These are phyloP conservation scores for Lathyrus tuberosus DNA, from an alignment of 306 rosid species.

Conservation along the genomic window DNA sequence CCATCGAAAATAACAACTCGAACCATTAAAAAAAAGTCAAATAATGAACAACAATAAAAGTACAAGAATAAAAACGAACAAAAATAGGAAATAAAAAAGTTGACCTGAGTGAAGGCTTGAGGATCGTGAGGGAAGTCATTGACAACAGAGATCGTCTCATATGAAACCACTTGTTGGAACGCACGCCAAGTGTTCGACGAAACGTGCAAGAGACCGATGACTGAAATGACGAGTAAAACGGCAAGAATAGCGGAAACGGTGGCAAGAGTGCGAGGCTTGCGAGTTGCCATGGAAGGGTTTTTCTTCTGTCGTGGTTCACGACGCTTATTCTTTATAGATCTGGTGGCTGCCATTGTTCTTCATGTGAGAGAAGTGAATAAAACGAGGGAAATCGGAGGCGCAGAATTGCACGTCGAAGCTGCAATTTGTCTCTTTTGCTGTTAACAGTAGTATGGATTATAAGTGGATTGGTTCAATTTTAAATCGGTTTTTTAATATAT, in stretches of 20 bases:
- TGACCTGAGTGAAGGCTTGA: constrained; percentile 89
- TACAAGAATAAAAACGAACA: background rate
- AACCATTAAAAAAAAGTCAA: background rate
- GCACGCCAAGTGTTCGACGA: constrained; percentile 49
- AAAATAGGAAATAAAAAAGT: background rate
- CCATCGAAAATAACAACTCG: background rate
- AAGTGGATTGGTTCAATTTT: no score
- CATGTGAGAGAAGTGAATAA: constrained; percentile 39
- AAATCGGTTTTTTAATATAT: no score
- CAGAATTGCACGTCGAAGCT: constrained; percentile 12
- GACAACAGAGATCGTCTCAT: constrained; percentile 64
- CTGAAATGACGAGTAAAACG: constrained; percentile 38
- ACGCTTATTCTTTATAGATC: constrained; percentile 58
- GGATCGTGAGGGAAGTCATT: constrained; percentile 87
- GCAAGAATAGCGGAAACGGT: constrained; percentile 42
- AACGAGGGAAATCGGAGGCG: constrained; percentile 20
- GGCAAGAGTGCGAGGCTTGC: constrained; percentile 21
- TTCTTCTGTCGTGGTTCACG: constrained; percentile 43
- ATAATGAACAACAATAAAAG: background rate
- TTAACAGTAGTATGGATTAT: no score
- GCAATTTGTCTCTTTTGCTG: background rate
- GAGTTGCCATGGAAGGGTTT: constrained; percentile 56
- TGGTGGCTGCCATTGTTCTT: constrained; percentile 50
- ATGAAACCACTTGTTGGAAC: constrained; percentile 20
- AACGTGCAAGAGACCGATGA: constrained; percentile 47